phyloP scores from a whole-genome alignment of 768 basidiomycete genomes.

The Omphalotus guepiniiformis region DNA sequence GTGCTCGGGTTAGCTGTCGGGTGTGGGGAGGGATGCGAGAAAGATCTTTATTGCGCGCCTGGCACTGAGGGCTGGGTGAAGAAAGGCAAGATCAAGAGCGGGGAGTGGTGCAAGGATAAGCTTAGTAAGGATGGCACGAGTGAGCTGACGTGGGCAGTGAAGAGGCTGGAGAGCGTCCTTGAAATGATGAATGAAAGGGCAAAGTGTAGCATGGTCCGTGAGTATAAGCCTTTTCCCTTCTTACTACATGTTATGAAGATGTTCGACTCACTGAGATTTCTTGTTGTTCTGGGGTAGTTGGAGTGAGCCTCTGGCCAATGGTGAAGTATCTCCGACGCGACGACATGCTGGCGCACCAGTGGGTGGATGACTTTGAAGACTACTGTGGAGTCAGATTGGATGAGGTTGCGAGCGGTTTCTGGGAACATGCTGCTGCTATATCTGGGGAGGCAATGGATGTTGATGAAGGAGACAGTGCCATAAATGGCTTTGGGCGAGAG shows the following conservation, averaged over 20 bases:
- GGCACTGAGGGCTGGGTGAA: constrained; percentile 7
- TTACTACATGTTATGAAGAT: neutral
- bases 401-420: neutral
- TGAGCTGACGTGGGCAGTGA: constrained; percentile 41
- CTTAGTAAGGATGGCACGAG: constrained; percentile 14
- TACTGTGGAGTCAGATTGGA: constrained; percentile 8
- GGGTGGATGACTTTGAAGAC: constrained; percentile 3
- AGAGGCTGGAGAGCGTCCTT: constrained; percentile 39
- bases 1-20: constrained; percentile 62
- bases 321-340: constrained; percentile 3
- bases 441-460: neutral
- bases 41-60: neutral
- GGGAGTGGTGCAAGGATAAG: too few species aligned
- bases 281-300: neutral
- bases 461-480: neutral
- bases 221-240: constrained; percentile 17
- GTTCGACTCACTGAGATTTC: neutral
- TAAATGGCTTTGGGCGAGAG: neutral
- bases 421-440: neutral
- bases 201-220: constrained; percentile 44
- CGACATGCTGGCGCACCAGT: constrained; percentile 2
- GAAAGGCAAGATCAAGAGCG: too few species aligned
- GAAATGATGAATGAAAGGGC: constrained; percentile 45
- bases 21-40: constrained; percentile 4
- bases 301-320: constrained; percentile 6